These are phyloP conservation scores for Stipa capillata DNA, from an alignment of 176 grass and related monocot species.

Conservation along the genomic window DNA sequence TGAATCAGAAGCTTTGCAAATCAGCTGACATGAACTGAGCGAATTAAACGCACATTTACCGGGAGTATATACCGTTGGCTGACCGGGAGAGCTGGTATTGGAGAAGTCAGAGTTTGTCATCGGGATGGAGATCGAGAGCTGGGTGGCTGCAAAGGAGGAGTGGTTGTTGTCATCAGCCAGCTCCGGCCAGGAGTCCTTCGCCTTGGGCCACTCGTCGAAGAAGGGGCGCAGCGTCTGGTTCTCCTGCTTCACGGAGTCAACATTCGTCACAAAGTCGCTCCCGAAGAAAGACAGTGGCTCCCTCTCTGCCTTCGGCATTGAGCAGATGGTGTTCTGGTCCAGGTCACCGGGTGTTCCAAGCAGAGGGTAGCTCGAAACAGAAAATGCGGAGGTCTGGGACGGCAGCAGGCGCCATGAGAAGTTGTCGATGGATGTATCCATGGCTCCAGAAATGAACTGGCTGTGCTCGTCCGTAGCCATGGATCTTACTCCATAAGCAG, in stretches of 20 bases:
- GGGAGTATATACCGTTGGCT: conserved; percentile 41
- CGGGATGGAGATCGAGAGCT: conserved; percentile 87
- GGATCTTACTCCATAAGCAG: conserved; percentile 41
- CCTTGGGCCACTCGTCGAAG: conserved; percentile 83
- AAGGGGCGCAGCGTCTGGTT: conserved; percentile 72
- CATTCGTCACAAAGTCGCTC: conserved; percentile 6
- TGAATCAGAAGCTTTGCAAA: background rate
- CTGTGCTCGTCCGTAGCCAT: conserved; percentile 34
- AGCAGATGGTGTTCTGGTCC: conserved; percentile 35
- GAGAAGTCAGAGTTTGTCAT: conserved; percentile 67
- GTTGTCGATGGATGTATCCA: conserved; percentile 28
- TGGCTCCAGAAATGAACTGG: conserved; percentile 26
- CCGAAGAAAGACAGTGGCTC: conserved; percentile 48
- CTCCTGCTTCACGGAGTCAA: conserved; percentile 40
- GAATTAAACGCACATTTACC: background rate
- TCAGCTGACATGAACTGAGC: background rate
- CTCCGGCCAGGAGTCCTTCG: conserved; percentile 61
- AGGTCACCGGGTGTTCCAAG: conserved; percentile 30
- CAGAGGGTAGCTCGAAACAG: conserved; percentile 36
- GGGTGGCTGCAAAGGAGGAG: conserved; percentile 56
- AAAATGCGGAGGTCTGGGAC: conserved; percentile 19
- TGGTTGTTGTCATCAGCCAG: conserved; percentile 40
- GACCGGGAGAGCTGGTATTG: conserved; percentile 55
- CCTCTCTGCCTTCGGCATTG: conserved; percentile 28
- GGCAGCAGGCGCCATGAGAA: conserved; percentile 46